Percentiles rank a stretch among this genome's conserved stretches.
Evolutionary conservation across 2,329 filamentous ascomycete genomes (phyloP).

Genomic region (Pyrenochaeta sp.): DNA sequence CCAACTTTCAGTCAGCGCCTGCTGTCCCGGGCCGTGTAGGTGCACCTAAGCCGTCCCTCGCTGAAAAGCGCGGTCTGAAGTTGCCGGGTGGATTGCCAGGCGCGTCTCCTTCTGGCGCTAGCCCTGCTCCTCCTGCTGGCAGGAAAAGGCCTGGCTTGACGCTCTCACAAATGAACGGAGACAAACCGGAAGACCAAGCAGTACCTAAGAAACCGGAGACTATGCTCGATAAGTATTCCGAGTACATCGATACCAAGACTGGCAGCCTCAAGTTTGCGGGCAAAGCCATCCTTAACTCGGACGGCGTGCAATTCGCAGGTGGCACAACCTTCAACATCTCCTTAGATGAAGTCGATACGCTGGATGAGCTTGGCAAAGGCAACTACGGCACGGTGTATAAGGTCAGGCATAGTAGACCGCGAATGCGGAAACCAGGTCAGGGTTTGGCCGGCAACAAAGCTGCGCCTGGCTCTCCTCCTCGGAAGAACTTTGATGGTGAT

Average conservation of each 20-base stretch:
- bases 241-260: conserved; percentile 90
- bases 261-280: conserved; percentile 93
- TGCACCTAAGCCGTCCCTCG: conserved; percentile 67
- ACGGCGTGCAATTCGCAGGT: conserved; percentile 90
- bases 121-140: conserved; percentile 41
- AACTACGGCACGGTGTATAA: conserved; percentile 99
- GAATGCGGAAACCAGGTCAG: conserved; percentile 67
- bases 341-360: conserved; percentile 89
- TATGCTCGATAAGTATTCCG: conserved; percentile 72
- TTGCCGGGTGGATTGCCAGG: conserved; percentile 64
- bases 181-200: conserved; percentile 25
- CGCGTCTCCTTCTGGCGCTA: conserved; percentile 51
- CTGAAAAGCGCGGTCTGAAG: conserved; percentile 71
- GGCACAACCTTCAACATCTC: conserved; percentile 93
- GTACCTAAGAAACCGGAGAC: conserved; percentile 47
- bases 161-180: conserved; percentile 55
- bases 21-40: conserved; percentile 57
- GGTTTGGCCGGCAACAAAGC: conserved; percentile 68
- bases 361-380: conserved; percentile 94
- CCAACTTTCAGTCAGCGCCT: conserved; percentile 59
- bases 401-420: conserved; percentile 82
- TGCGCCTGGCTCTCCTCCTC: conserved; percentile 45
- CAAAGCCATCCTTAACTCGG: conserved; percentile 86
- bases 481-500: conserved; percentile 40
- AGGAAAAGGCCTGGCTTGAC: conserved; percentile 55